Percentiles rank a stretch among this genome's conserved stretches.
Conservation (phyloP, 257 asterid species). For the Ophiorrhiza pumila region DNA sequence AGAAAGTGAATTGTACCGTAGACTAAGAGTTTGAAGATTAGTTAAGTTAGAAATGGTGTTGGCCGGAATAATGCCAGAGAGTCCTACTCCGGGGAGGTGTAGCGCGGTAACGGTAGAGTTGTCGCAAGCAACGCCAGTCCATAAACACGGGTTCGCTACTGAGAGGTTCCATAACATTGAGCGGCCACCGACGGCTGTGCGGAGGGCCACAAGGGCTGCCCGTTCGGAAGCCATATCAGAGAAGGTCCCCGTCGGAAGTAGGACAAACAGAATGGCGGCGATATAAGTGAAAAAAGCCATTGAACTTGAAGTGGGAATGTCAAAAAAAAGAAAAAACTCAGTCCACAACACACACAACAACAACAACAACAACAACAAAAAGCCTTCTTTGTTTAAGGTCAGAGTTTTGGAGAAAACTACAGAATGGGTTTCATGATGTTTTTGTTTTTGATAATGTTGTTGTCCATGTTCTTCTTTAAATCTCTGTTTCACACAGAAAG, state of each 20-base stretch:
- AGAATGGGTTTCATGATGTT: conserved; percentile 12
- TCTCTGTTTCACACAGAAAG: conserved; percentile 1
- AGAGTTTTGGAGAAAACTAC: conserved; percentile 11
- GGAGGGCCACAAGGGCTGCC: conserved; percentile 66
- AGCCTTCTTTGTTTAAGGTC: neutral
- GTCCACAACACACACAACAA: too few relatives aligned
- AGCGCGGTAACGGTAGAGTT: conserved; percentile 57
- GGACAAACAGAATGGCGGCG: conserved; percentile 16
- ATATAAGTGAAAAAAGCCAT: conserved; percentile 16
- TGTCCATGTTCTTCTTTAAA: conserved; percentile 1
- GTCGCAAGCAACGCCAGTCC: conserved; percentile 72
- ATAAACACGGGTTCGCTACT: conserved; percentile 57
- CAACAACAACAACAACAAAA: too few relatives aligned
- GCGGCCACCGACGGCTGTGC: conserved; percentile 80
- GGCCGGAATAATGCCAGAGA: conserved; percentile 62
- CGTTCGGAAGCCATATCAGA: conserved; percentile 75
- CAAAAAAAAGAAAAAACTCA: conserved; percentile 9
- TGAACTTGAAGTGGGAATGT: conserved; percentile 9
- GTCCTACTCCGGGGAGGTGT: conserved; percentile 85
- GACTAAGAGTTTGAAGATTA: conserved; percentile 64
- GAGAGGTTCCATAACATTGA: conserved; percentile 66
- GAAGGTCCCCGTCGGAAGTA: conserved; percentile 25
- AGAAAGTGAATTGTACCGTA: conserved; percentile 74
- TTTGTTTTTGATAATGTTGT: neutral
- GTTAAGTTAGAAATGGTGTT: conserved; percentile 55